Evolutionary conservation across 495 filamentous ascomycete genomes (phyloP), one percentile per base, ranked within the genome.

Genomic region (Collariella sp.): DNA sequence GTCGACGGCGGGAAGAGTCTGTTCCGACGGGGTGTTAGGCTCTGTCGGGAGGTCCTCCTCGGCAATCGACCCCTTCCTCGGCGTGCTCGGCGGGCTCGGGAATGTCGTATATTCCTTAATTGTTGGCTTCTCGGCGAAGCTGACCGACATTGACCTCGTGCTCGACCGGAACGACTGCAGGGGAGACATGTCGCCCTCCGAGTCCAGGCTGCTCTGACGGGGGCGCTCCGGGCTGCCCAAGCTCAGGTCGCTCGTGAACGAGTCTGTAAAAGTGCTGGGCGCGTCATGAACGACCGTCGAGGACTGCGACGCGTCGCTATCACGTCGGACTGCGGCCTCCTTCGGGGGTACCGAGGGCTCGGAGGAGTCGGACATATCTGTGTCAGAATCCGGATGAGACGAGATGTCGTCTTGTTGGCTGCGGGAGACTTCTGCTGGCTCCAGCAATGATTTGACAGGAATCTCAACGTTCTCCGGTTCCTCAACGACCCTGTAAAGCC

Each of bases 71-170:
- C 48, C 56, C 11, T 52, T 51, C 10, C 55, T 40, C 0, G 65
- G 61, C 1, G 68, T 69, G 42, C 42, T 55, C 4, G 65, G 62
- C 16, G 60, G 46, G n/a, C 55, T 57, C 12, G 62, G 60, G 16
- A 60, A 55, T 49, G 65, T 62, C 20, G 71, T 67, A 23, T 72
- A 49, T 49, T 67, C 62, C 5, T 62, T 55, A 36, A 74, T 61
- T 16, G 72, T 67, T 26, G 70, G 70, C 39, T 66, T 62, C 31
- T 73, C 69, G 56, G 68, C 69, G 52, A 75, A 76, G 39, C 68
- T 74, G 26, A 73, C 69, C 24, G 71, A 74, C 16, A 66, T 61
- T 16, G 71, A 72, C 41, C 72, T 67, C 2, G 52, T 59, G 51
- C 67, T 68, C 19, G 69, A 65, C 13, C 66, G 67, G 48, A 72